Conservation (phyloP, 345 rosid genomes). For the Reutealis trisperma region DNA sequence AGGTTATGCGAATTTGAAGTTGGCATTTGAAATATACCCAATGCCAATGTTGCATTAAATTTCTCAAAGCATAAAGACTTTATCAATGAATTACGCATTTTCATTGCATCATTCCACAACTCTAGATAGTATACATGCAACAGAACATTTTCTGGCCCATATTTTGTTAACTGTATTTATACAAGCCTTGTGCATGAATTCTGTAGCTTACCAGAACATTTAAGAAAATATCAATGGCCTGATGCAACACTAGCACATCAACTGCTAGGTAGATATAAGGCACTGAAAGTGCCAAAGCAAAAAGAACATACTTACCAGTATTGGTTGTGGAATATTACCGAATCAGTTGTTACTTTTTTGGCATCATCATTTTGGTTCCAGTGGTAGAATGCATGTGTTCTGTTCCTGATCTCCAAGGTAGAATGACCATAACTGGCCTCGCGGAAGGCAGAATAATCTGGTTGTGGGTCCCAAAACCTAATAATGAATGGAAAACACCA, state of each 20-base stretch:
- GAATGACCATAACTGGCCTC: slow-evolving; percentile 35
- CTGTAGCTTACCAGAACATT: not conserved
- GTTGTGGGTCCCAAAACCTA: slow-evolving; percentile 29
- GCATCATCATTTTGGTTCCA: slow-evolving; percentile 36
- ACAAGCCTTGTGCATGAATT: not conserved
- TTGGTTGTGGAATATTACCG: slow-evolving; percentile 23
- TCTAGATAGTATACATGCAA: not conserved
- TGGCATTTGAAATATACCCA: no score
- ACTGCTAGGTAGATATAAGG: not conserved
- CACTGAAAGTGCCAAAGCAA: not conserved
- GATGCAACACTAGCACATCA: not conserved
- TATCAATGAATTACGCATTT: not conserved
- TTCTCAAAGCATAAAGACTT: no score
- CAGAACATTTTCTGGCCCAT: not conserved
- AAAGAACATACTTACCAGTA: slow-evolving; percentile 15
- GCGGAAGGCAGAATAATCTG: slow-evolving; percentile 32
- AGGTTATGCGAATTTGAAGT: no score
- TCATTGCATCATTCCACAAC: not conserved
- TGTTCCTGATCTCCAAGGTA: slow-evolving; percentile 26
- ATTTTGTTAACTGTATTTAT: not conserved
- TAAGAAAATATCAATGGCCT: not conserved
- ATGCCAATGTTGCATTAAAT: no score
- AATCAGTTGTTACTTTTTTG: slow-evolving; percentile 23
- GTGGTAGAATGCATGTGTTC: slow-evolving; percentile 30
- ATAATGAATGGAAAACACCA: not conserved